Evolutionary conservation across 177 flowering plant species (phyloP).

Genomic region (Tripterygium wilfordii): DNA sequence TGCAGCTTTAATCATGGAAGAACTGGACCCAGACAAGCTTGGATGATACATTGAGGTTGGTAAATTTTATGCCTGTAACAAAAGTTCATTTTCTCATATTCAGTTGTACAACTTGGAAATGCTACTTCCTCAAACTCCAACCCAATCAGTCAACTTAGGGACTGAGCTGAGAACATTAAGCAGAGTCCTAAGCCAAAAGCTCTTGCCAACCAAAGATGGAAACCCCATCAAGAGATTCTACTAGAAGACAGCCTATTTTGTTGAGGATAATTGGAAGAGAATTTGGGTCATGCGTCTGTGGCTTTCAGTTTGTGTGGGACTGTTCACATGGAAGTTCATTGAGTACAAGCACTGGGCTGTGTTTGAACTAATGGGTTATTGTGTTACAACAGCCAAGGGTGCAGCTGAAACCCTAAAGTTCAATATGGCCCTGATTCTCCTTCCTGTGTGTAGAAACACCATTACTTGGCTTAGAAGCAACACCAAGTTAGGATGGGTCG

Average conservation of each 20-base stretch:
- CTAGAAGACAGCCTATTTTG: conserved; percentile 22
- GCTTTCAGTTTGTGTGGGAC: conserved; percentile 38
- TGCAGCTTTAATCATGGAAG: no score
- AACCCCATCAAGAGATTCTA: conserved; percentile 30
- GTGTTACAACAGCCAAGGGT: conserved; percentile 55
- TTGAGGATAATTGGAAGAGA: conserved; percentile 60
- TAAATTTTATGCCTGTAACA: no score
- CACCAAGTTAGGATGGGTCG: conserved; percentile 34
- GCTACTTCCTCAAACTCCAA: conserved; percentile 48
- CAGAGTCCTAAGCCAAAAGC: conserved; percentile 44
- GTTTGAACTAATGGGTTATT: conserved; percentile 60
- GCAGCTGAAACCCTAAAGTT: conserved; percentile 58
- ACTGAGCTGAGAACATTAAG: conserved; percentile 36
- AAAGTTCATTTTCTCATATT: not conserved
- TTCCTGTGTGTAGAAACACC: conserved; percentile 55
- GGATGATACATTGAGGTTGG: no score
- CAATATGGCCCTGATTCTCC: conserved; percentile 57
- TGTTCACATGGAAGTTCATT: conserved; percentile 60
- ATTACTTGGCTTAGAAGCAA: conserved; percentile 48
- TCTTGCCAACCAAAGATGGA: conserved; percentile 37
- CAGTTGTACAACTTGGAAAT: conserved; percentile 52
- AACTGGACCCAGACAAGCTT: no score
- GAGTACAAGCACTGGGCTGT: conserved; percentile 49
- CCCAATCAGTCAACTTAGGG: conserved; percentile 18
- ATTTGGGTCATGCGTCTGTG: conserved; percentile 54